phyloP scores from a whole-genome alignment of 1,284 basidiomycete genomes.

The Rhodotorula sp. region DNA sequence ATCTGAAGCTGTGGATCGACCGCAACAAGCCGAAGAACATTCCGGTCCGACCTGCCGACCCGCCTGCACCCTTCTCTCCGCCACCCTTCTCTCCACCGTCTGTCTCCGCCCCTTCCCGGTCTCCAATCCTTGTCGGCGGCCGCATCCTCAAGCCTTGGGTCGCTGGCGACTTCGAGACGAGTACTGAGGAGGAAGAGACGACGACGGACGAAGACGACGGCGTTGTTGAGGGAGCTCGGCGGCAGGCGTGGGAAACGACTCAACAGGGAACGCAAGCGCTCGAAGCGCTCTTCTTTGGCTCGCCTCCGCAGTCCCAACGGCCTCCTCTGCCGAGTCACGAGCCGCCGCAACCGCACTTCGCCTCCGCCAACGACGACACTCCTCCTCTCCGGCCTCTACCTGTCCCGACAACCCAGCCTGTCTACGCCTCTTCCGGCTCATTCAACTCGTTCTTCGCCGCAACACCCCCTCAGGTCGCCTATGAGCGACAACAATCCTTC shows the following conservation, averaged over 20 bases:
- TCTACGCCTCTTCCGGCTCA: conserved; percentile 5
- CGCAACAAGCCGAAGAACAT: conserved; percentile 34
- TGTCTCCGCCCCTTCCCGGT: not conserved
- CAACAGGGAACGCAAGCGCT: conserved; percentile 37
- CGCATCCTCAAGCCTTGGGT: conserved; percentile 3
- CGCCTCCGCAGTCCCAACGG: not conserved
- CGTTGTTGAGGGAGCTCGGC: not conserved
- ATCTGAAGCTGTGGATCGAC: conserved; percentile 44
- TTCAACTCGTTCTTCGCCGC: conserved; percentile 5
- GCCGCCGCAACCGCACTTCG: not conserved
- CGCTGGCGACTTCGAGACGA: conserved; percentile 9
- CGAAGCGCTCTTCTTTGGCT: conserved; percentile 41
- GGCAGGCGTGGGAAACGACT: conserved; percentile 20
- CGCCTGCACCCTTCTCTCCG: not conserved
- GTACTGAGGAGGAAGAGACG: conserved; percentile 13
- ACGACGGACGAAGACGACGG: conserved; percentile 3
- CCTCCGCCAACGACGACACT: conserved; percentile 2
- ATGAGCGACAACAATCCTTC: conserved; percentile 36
- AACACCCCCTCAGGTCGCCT: conserved; percentile 29
- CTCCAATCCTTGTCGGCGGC: not conserved
- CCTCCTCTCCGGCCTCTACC: conserved; percentile 7
- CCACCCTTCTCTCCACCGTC: not conserved
- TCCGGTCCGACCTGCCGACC: not conserved
- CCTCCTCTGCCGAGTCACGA: not conserved
- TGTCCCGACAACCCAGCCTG: conserved; percentile 3